Evolutionary conservation across 2,329 filamentous ascomycete genomes (phyloP).

Genomic region (Sclerotinia trifoliorum): DNA sequence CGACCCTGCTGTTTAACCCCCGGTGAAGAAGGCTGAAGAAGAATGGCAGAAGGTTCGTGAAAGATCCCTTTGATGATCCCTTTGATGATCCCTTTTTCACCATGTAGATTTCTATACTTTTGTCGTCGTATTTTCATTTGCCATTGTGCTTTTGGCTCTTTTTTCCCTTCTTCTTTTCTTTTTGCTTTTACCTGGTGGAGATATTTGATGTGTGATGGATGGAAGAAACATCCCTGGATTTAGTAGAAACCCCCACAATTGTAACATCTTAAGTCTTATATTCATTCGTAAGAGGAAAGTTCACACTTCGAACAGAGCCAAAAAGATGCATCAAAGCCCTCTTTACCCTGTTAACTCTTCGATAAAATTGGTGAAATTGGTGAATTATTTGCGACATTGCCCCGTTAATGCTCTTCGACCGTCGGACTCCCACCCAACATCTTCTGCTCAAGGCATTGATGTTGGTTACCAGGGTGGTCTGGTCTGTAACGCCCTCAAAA

Average conservation of each 20-base stretch:
- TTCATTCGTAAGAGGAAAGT: not conserved
- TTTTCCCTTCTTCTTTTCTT: too few relatives aligned
- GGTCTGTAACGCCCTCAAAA: slow-evolving; percentile 9
- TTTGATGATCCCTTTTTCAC: slow-evolving; percentile 25
- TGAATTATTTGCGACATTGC: slow-evolving; percentile 25
- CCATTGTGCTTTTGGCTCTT: not conserved
- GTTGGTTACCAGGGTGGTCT: slow-evolving; percentile 11
- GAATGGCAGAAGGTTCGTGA: not conserved
- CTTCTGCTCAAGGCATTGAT: slow-evolving; percentile 24
- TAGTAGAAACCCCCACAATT: not conserved
- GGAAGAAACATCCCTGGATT: not conserved
- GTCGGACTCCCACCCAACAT: not conserved
- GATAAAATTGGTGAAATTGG: not conserved
- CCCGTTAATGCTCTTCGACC: slow-evolving; percentile 25
- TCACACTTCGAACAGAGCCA: not conserved
- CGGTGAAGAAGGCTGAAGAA: slow-evolving; percentile 23
- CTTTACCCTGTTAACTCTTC: not conserved
- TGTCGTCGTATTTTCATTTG: not conserved
- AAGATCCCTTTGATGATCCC: slow-evolving; percentile 20
- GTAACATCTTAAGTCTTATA: too few relatives aligned
- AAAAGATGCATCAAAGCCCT: not conserved
- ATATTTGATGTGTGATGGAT: not conserved
- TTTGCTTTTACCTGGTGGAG: not conserved
- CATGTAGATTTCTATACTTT: slow-evolving; percentile 12
- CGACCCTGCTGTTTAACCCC: slow-evolving; percentile 4